Evolutionary conservation across 2,329 filamentous ascomycete species (phyloP).

Genomic region (Diplodia intermedia): DNA sequence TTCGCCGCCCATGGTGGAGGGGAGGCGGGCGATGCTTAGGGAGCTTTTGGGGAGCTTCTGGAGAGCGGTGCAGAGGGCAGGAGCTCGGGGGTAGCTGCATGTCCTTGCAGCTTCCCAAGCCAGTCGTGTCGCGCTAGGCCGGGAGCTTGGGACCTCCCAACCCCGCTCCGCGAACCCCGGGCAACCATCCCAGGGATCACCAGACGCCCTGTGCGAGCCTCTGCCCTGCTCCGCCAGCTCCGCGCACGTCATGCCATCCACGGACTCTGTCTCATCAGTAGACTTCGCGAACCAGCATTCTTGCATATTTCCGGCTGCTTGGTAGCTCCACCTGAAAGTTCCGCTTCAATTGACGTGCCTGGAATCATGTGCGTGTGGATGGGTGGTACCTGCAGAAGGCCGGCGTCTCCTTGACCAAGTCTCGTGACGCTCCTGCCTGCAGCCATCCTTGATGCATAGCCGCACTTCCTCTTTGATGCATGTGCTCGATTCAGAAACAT

Average conservation of each 20-base stretch:
- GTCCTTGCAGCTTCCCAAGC: slow-evolving; percentile 22
- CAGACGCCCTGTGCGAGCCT: slow-evolving; percentile 19
- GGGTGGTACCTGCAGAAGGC: background rate
- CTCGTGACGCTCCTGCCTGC: background rate
- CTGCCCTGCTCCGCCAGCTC: background rate
- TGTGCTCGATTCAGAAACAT: too few species aligned
- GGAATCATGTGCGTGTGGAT: background rate
- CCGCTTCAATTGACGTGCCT: background rate
- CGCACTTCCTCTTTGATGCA: background rate
- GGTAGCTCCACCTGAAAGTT: too few species aligned
- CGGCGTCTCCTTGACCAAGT: background rate
- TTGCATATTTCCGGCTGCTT: too few species aligned
- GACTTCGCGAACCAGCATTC: too few species aligned
- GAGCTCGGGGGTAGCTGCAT: slow-evolving; percentile 26
- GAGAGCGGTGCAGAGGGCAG: slow-evolving; percentile 9
- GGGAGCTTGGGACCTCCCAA: slow-evolving; percentile 17
- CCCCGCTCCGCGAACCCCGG: slow-evolving; percentile 20
- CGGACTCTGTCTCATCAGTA: background rate
- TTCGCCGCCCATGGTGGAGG: slow-evolving; percentile 47
- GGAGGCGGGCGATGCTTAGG: background rate
- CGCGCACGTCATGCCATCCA: slow-evolving; percentile 19
- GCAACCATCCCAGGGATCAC: background rate
- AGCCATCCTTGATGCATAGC: background rate
- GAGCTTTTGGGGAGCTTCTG: slow-evolving; percentile 3
- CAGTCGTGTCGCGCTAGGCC: background rate